Conservation (phyloP, 1,284 basidiomycete genomes). For the Tilletiopsis washingtonensis region DNA sequence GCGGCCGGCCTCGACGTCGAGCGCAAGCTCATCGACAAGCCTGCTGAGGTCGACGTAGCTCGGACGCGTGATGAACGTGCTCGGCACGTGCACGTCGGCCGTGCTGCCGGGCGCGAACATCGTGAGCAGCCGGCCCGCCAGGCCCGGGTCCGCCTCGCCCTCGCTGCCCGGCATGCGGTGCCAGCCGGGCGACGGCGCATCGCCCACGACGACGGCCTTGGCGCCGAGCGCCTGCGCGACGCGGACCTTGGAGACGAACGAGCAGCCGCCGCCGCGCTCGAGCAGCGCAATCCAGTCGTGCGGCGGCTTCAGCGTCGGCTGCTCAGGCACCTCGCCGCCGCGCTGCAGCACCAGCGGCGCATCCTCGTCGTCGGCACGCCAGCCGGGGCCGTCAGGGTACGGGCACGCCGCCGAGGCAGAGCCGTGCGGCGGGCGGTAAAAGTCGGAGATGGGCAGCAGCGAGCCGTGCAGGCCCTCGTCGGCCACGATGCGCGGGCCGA, state of each 20-base stretch:
- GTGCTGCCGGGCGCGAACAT: conserved; percentile 43
- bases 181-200: conserved; percentile 8
- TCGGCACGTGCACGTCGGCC: conserved; percentile 39
- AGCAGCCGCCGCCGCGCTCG: conserved; percentile 37
- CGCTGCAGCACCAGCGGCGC: not conserved
- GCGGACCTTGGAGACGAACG: conserved; percentile 42
- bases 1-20: conserved; percentile 18
- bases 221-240: conserved; percentile 48
- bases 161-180: conserved; percentile 6
- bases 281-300: conserved; percentile 43
- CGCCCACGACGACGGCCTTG: conserved; percentile 47
- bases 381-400: conserved; percentile 24
- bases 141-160: conserved; percentile 29
- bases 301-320: conserved; percentile 15
- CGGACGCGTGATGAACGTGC: conserved; percentile 41
- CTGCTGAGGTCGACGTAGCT: conserved; percentile 40
- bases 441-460: conserved; percentile 32
- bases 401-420: conserved; percentile 18
- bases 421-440: conserved; percentile 21
- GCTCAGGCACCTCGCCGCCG: not conserved
- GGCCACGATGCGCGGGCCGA: conserved; percentile 30
- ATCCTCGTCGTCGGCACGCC: conserved; percentile 21
- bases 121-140: conserved; percentile 34
- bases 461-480: conserved; percentile 32
- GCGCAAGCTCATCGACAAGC: conserved; percentile 31